Evolutionary conservation across 129 eudicot genomes (phyloP).

Genomic region (Smallanthus sonchifolius): DNA sequence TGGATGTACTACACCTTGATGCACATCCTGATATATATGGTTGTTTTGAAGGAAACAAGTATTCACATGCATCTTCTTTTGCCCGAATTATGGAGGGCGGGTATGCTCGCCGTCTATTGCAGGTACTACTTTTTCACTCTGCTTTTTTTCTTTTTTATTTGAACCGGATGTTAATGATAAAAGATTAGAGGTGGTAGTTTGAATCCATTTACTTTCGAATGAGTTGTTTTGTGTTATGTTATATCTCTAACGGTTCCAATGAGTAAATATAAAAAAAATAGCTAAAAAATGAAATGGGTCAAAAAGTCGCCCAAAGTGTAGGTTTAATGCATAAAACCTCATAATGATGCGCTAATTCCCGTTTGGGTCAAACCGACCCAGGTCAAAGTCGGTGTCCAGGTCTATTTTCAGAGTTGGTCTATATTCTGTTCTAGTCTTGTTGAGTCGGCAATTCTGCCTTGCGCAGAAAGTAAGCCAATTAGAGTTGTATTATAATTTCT

Average conservation of each 20-base stretch:
- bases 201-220: background rate
- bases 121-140: slow-evolving; percentile 35
- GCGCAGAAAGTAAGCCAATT: too few species aligned
- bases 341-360: too few species aligned
- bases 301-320: background rate
- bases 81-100: slow-evolving; percentile 99
- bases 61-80: slow-evolving; percentile 97
- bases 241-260: background rate
- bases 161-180: background rate
- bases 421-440: too few species aligned
- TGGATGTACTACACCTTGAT: slow-evolving; percentile 91
- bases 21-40: slow-evolving; percentile 97
- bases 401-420: too few species aligned
- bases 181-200: slow-evolving; percentile 1
- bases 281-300: background rate
- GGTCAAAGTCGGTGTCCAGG: too few species aligned
- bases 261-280: background rate
- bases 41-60: slow-evolving; percentile 87
- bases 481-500: too few species aligned
- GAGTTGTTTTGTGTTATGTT: background rate
- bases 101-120: slow-evolving; percentile 85
- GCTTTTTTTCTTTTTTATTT: background rate
- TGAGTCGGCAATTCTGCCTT: too few species aligned
- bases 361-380: too few species aligned
- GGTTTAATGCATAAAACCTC: background rate